A percentile compares a stretch with the other conserved stretches of the same genome.
Conservation (phyloP, 768 basidiomycete genomes). For the Rhizopogon rudus region DNA sequence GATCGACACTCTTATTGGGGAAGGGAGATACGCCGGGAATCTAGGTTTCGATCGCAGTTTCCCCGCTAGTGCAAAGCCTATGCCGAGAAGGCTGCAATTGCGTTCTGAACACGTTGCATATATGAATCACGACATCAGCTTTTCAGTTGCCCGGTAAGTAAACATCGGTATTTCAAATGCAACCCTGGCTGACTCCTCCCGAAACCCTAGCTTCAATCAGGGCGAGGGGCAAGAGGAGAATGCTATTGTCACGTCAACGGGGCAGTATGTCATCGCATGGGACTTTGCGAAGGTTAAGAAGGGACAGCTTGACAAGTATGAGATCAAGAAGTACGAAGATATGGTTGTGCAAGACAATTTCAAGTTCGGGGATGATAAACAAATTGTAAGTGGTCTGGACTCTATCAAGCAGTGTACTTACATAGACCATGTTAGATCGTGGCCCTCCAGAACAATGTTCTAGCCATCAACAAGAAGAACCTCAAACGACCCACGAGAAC, state of each 20-base stretch:
- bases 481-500: conserved; percentile 77
- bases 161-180: neutral
- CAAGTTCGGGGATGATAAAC: conserved; percentile 95
- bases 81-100: conserved; percentile 83
- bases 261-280: conserved; percentile 92
- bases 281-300: conserved; percentile 96
- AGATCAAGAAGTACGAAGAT: conserved; percentile 96
- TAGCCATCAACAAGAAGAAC: conserved; percentile 91
- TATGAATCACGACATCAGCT: conserved; percentile 83
- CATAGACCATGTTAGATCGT: conserved; percentile 65
- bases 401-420: neutral
- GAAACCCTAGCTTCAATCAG: conserved; percentile 74
- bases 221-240: conserved; percentile 87
- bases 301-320: conserved; percentile 86
- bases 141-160: conserved; percentile 87
- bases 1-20: conserved; percentile 93
- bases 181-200: conserved; percentile 5
- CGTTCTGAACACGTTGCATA: conserved; percentile 91
- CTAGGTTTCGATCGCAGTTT: conserved; percentile 93
- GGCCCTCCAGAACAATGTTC: conserved; percentile 89
- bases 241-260: conserved; percentile 92
- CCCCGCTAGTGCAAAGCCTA: conserved; percentile 91
- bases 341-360: conserved; percentile 96
- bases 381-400: conserved; percentile 63
- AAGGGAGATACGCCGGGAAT: conserved; percentile 77